Evolutionary conservation across 352 stramenopile genomes (phyloP).

Genomic region (Globisporangium rhizosaccharum): DNA sequence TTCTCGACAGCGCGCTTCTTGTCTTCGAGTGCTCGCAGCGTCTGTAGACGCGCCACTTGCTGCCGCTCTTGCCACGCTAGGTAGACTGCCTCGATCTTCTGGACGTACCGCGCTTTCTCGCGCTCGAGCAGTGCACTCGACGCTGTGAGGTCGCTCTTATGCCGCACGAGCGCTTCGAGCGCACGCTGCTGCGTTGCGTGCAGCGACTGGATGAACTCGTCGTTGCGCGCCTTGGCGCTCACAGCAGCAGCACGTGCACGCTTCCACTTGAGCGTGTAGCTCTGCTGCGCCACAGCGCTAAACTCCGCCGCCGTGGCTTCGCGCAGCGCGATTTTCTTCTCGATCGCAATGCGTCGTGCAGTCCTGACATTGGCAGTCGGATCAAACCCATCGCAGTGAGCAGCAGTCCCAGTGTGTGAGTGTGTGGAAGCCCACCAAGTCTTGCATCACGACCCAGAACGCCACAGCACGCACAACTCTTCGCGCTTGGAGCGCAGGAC

Average conservation of each 20-base stretch:
- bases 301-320: slow-evolving; percentile 78
- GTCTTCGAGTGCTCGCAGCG: slow-evolving; percentile 56
- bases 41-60: slow-evolving; percentile 44
- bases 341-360: slow-evolving; percentile 44
- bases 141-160: slow-evolving; percentile 38
- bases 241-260: slow-evolving; percentile 31
- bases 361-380: slow-evolving; percentile 23
- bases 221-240: slow-evolving; percentile 46
- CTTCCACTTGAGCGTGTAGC: slow-evolving; percentile 60
- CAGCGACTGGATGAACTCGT: slow-evolving; percentile 53
- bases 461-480: slow-evolving; percentile 35
- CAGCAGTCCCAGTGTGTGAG: not conserved
- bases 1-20: slow-evolving; percentile 71
- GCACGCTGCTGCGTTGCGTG: slow-evolving; percentile 47
- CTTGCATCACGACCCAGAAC: not conserved
- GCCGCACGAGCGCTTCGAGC: slow-evolving; percentile 32
- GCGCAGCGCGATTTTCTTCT: slow-evolving; percentile 64
- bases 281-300: slow-evolving; percentile 62
- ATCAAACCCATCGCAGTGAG: slow-evolving; percentile 1
- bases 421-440: not conserved
- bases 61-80: slow-evolving; percentile 70
- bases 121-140: slow-evolving; percentile 37
- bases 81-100: slow-evolving; percentile 59
- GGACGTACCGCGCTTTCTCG: slow-evolving; percentile 58
- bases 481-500: slow-evolving; percentile 42